These are phyloP conservation scores for Trypanosoma avium DNA, from an alignment of 208 protist genomes.

Conservation along the genomic window DNA sequence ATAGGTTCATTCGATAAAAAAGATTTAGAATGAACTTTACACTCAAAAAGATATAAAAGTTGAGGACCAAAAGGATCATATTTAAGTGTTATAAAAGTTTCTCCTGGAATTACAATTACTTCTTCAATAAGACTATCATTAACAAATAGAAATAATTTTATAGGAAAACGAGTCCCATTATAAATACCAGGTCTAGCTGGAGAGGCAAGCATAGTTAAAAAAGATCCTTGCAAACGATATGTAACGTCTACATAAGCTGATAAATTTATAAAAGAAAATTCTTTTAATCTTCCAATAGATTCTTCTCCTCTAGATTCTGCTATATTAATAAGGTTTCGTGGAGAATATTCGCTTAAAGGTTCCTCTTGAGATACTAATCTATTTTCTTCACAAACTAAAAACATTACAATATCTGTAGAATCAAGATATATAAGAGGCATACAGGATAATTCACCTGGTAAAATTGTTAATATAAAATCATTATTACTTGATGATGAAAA, in stretches of 20 bases:
- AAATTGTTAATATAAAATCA: neutral
- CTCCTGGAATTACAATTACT: slow-evolving; percentile 4
- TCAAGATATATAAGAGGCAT: slow-evolving; percentile 16
- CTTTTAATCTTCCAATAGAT: slow-evolving; percentile 25
- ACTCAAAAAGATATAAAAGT: slow-evolving; percentile 22
- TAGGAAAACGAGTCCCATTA: slow-evolving; percentile 25
- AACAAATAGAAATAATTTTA: slow-evolving; percentile 17
- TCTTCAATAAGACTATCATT: slow-evolving; percentile 14
- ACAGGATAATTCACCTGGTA: slow-evolving; percentile 15
- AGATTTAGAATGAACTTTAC: neutral
- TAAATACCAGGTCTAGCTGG: slow-evolving; percentile 20
- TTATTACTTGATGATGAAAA: neutral
- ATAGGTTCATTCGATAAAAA: slow-evolving; percentile 20
- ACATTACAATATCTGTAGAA: slow-evolving; percentile 9
- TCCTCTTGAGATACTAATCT: slow-evolving; percentile 7
- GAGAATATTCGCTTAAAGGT: slow-evolving; percentile 10
- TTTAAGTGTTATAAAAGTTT: slow-evolving; percentile 16
- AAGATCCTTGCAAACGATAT: slow-evolving; percentile 19
- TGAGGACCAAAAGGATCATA: slow-evolving; percentile 24
- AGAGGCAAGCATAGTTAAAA: slow-evolving; percentile 24
- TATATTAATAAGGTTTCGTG: slow-evolving; percentile 3
- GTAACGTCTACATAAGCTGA: slow-evolving; percentile 28
- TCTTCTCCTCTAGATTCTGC: slow-evolving; percentile 21
- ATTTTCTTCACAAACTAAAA: neutral
- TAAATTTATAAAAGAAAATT: slow-evolving; percentile 16